These are phyloP conservation scores for Triticum dicoccoides DNA, from an alignment of 176 grass and related monocot species.

Conservation along the genomic window DNA sequence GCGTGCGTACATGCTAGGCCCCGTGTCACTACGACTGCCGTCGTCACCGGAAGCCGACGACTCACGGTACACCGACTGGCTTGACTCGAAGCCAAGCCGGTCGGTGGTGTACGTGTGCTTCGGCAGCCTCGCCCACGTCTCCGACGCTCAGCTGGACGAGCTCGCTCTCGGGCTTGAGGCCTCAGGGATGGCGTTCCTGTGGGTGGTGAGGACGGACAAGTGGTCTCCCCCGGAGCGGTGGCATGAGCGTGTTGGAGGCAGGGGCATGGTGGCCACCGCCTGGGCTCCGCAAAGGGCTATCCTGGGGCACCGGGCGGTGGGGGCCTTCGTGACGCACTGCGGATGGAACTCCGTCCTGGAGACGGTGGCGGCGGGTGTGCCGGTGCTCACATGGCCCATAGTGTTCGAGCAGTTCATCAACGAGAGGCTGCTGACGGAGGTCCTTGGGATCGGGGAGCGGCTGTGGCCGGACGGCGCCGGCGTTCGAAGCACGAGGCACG, in stretches of 20 bases:
- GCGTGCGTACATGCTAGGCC: background rate
- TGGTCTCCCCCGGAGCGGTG: background rate
- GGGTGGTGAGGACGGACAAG: background rate
- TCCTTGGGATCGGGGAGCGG: too few species aligned
- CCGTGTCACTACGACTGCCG: background rate
- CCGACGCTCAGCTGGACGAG: background rate
- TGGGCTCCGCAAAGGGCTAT: too few species aligned
- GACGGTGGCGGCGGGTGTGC: too few species aligned
- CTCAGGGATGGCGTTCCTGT: background rate
- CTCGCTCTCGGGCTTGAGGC: background rate
- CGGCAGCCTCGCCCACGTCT: background rate
- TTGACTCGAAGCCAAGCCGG: background rate
- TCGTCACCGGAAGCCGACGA: background rate
- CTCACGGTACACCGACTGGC: background rate
- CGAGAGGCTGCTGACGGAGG: too few species aligned
- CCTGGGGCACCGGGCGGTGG: too few species aligned
- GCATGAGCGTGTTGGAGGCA: background rate
- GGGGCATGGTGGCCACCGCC: background rate
- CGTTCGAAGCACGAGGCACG: too few species aligned
- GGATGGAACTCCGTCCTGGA: too few species aligned
- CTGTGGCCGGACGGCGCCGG: too few species aligned
- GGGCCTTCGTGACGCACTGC: too few species aligned
- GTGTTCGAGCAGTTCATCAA: too few species aligned
- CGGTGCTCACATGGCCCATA: too few species aligned
- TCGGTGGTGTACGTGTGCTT: background rate